Percentiles rank a stretch among this genome's conserved stretches.
Conservation (phyloP, 2,329 filamentous ascomycete species). For the Cadophora gregata region DNA sequence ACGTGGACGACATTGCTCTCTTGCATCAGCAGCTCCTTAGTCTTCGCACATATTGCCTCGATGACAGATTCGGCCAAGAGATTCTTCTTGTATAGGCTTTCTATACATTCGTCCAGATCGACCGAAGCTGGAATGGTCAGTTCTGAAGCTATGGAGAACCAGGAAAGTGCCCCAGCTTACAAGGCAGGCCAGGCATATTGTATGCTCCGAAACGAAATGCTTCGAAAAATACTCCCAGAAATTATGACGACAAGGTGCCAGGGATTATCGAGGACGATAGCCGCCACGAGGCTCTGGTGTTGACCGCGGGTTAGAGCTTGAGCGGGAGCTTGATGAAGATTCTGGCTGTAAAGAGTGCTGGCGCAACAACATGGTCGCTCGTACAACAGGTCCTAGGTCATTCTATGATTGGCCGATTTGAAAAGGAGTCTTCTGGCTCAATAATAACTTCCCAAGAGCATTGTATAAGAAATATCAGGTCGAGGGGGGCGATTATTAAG, state of each 20-base stretch:
- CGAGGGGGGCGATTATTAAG: conserved; percentile 18
- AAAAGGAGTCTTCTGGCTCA: neutral
- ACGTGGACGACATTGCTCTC: conserved; percentile 99
- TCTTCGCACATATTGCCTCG: conserved; percentile 98
- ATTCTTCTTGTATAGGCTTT: conserved; percentile 95
- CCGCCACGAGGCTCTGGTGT: conserved; percentile 36
- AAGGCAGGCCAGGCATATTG: conserved; percentile 63
- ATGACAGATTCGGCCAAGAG: conserved; percentile 96
- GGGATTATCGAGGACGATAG: conserved; percentile 29
- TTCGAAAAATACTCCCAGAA: neutral
- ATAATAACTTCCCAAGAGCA: neutral
- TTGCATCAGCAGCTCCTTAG: conserved; percentile 98
- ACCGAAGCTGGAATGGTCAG: conserved; percentile 72
- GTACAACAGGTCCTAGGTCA: conserved; percentile 13
- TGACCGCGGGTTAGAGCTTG: conserved; percentile 36
- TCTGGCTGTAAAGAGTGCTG: conserved; percentile 39
- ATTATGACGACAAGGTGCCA: neutral
- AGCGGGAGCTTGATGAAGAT: conserved; percentile 37
- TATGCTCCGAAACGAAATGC: conserved; percentile 8
- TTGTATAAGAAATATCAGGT: neutral
- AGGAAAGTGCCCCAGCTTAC: conserved; percentile 47
- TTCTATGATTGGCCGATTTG: neutral
- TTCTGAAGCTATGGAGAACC: conserved; percentile 1
- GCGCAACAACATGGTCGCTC: conserved; percentile 45
- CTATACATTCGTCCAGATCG: conserved; percentile 98